These are phyloP conservation scores for Pichia sp. DNA, from an alignment of 1,139 yeast species.

Conservation along the genomic window DNA sequence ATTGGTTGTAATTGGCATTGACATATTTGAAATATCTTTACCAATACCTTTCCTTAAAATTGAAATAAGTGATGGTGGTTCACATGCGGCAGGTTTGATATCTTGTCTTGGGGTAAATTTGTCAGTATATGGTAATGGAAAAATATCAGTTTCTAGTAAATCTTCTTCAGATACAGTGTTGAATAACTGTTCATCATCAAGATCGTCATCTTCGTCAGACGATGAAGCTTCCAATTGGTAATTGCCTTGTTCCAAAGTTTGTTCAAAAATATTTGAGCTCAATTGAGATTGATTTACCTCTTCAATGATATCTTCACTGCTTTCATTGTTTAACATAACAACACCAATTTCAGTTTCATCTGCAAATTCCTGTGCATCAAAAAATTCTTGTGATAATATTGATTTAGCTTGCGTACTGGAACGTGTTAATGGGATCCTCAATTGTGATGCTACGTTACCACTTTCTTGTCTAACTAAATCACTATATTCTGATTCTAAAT, in stretches of 20 bases:
- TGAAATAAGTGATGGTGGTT: constrained; percentile 78
- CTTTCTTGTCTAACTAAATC: constrained; percentile 5
- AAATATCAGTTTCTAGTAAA: constrained; percentile 35
- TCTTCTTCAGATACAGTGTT: constrained; percentile 7
- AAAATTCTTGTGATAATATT: constrained; percentile 47
- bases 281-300: not conserved
- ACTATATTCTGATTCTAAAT: constrained; percentile 6
- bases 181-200: constrained; percentile 36
- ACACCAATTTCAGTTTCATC: constrained; percentile 34
- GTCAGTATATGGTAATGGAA: constrained; percentile 51
- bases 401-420: constrained; percentile 29
- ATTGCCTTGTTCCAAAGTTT: constrained; percentile 1
- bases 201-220: constrained; percentile 23
- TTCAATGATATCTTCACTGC: constrained; percentile 1
- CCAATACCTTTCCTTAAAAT: constrained; percentile 87
- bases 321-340: constrained; percentile 26
- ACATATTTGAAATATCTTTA: constrained; percentile 75
- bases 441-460: constrained; percentile 18
- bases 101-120: constrained; percentile 52
- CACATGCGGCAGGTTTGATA: constrained; percentile 52
- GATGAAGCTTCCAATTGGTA: not conserved
- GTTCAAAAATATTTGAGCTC: not conserved
- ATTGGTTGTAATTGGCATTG: constrained; percentile 93
- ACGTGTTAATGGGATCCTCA: constrained; percentile 22
- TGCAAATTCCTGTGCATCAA: constrained; percentile 59